Base-by-base conservation (phyloP, 352 stramenopile genomes). In the Pythium periplocum region DNA sequence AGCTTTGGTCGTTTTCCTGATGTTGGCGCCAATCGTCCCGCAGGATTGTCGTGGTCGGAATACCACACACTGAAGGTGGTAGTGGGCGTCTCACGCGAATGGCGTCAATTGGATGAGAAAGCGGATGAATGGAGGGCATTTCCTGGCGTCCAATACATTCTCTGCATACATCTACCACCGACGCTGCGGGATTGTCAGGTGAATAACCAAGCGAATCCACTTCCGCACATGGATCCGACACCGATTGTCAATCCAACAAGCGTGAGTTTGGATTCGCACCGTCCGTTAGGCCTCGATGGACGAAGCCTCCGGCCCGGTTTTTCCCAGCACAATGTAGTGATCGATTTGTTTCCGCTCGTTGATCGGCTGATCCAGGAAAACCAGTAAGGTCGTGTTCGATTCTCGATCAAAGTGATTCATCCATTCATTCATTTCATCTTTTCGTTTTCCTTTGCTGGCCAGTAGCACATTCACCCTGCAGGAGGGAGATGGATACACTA, bases 11-110 rank as follows among this genome's bases (percentile, higher is more conserved):
- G 48, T 39, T 11, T 33, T 42, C 48, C 9, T 41, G 43, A 7
- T 46, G 42, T 55, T 59, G 57, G 57, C 26, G 51, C 57, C 11
- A 17, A 35, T 17, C 45, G 6, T 4, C 57, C 57, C n/a, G 8
- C 6, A 12, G 41, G 51, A 10, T 17, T 64, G 26, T 31, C 46
- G 36, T 59, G 52, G 51, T 3, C 10, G 1, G 62, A 66, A 32
- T 66, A 61, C 31, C 62, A 65, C 53, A 70, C 58, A 4, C 37
- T 66, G 26, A 66, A 66, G 49, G 45, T 66, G 1, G 57, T 66
- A 54, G 52, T 70, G 3, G 62, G 62, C 31, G 49, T 66, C 12
- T 45, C 46, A n/a, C 50, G 46, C 4, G 26, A n/a, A 31, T 70
- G 62, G 40, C 9, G 34, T 1, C 34, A 54, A 10, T 46, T 70